Percentiles rank a stretch among this genome's conserved stretches.
Evolutionary conservation across 306 rosid species (phyloP).

Genomic region (Astragalus glycyphyllos): DNA sequence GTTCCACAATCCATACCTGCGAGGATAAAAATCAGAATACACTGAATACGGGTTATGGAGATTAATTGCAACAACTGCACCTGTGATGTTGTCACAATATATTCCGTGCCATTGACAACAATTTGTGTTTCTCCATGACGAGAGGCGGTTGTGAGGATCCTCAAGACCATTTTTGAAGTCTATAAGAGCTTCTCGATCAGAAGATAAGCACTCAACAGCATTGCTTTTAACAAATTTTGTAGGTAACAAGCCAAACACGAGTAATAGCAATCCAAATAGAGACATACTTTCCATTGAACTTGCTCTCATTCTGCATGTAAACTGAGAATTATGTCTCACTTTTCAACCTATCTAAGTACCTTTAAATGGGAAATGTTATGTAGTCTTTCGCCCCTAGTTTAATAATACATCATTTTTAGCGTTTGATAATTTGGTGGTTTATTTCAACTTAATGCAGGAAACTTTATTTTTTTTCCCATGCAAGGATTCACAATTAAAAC

Average conservation of each 20-base stretch:
- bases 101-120: conserved; percentile 41
- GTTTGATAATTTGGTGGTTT: too few relatives aligned
- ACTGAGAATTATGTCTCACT: not conserved
- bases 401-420: too few relatives aligned
- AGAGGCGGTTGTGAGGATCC: conserved; percentile 47
- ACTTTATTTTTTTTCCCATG: too few relatives aligned
- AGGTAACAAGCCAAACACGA: conserved; percentile 1
- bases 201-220: conserved; percentile 37
- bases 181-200: conserved; percentile 47
- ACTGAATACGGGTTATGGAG: conserved; percentile 44
- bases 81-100: conserved; percentile 44
- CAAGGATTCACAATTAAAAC: too few relatives aligned
- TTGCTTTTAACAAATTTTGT: not conserved
- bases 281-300: conserved; percentile 31
- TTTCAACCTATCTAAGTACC: too few relatives aligned
- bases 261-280: conserved; percentile 24
- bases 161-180: conserved; percentile 55
- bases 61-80: conserved; percentile 50
- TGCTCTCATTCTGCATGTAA: conserved; percentile 5
- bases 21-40: not conserved
- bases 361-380: too few relatives aligned
- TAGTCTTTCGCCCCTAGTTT: too few relatives aligned
- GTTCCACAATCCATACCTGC: conserved; percentile 42
- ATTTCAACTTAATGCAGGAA: too few relatives aligned
- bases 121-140: conserved; percentile 43